Evolutionary conservation across 2,329 filamentous ascomycete genomes (phyloP), one percentile per base, ranked within the genome.

Genomic region (Phialocephala subalpina): DNA sequence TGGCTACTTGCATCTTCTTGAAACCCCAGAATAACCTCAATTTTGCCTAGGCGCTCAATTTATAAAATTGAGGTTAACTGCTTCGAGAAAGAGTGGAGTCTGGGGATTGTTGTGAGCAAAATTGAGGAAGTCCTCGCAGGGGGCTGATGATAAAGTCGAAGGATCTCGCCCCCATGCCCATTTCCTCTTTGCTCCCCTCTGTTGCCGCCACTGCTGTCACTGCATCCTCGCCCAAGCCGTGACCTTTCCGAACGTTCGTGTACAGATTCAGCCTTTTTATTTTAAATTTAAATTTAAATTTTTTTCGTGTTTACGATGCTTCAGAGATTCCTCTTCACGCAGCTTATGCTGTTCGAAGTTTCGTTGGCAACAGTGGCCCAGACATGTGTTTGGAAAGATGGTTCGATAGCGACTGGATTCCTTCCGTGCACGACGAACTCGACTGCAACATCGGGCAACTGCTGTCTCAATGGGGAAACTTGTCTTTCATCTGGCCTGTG

Each of bases 351-450:
- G 3, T 47, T 55, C n/a, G 35, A 55, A 22, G 22, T 62, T 7
- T 62, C 62, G 14, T 9, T 64, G n/a, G 55, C 62, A 2, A 45
- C 33, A 12, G 35, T 53, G 14, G 47, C 47, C 40, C 59, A 66
- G 45, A 64, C 62, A 14, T 68, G 66, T 40, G 40, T 62, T 42
- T 68, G 63, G 63, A 53, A 62, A 36, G 56, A 63, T 47, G 60
- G 66, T 1, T 38, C 38, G 8, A n/a, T 61, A n/a, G 66, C 66
- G 2, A 25, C 42, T 9, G 52, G 58, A 42, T 65, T 57, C 22
- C 6, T 62, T 47, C 63, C 66, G 38, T 68, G 66, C 40, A 53
- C 38, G 4, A 53, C 38, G 4, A 63, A 62, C 33, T 56, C 58
- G 11, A 55, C 62, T 35, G 47, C 59, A 55, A 60, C 63, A 8